Conservation (phyloP, 768 basidiomycete species). For the Plicaturopsis crispa region DNA sequence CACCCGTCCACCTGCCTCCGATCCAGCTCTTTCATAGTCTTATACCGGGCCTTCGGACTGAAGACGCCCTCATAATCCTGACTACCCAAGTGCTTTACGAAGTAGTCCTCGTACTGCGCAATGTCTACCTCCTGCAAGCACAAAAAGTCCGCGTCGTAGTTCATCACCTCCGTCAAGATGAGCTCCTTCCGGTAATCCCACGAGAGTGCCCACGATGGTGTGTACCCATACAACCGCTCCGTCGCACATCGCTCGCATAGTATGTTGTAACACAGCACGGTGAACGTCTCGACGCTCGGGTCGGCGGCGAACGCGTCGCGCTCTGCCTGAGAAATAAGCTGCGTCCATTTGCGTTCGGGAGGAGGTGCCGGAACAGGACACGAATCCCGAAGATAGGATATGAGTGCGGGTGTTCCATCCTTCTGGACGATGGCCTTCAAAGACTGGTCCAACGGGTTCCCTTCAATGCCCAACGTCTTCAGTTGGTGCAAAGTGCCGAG, state of each 20-base stretch:
- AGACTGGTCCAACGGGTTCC: constrained; percentile 83
- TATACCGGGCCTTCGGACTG: constrained; percentile 87
- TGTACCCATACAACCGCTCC: constrained; percentile 87
- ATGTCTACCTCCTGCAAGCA: constrained; percentile 96
- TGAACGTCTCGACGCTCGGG: constrained; percentile 67
- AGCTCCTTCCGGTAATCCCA: constrained; percentile 92
- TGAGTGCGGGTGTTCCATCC: constrained; percentile 86
- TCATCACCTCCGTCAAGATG: constrained; percentile 78
- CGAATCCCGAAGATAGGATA: constrained; percentile 89
- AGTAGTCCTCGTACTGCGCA: constrained; percentile 88
- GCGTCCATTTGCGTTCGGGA: constrained; percentile 73
- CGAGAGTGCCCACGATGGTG: constrained; percentile 91
- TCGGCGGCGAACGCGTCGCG: constrained; percentile 55
- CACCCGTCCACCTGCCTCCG: constrained; percentile 90
- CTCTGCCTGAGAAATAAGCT: constrained; percentile 49
- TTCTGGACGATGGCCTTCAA: constrained; percentile 83
- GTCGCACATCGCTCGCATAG: constrained; percentile 90
- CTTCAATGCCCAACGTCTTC: constrained; percentile 90
- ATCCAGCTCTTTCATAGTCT: constrained; percentile 87
- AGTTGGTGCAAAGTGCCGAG: constrained; percentile 88
- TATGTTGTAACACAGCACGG: constrained; percentile 87
- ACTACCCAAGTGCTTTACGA: constrained; percentile 60
- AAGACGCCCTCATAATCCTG: constrained; percentile 88
- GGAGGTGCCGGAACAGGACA: constrained; percentile 77
- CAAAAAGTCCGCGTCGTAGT: constrained; percentile 79